Conservation (phyloP, 2,329 filamentous ascomycete genomes). For the Waltergamsia citrina region DNA sequence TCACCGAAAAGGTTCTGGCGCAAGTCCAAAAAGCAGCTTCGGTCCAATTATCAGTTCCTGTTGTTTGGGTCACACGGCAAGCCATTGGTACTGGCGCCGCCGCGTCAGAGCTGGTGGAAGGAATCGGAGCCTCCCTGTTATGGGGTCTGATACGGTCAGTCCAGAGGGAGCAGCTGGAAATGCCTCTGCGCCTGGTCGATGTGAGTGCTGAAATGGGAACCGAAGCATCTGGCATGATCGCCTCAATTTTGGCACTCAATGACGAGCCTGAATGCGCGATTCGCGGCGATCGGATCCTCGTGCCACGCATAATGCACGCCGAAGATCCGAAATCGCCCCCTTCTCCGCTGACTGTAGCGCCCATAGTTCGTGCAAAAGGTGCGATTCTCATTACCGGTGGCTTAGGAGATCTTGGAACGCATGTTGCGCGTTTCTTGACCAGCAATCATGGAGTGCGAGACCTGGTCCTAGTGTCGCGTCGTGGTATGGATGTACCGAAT, state of each 20-base stretch:
- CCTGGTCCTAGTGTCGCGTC: conserved; percentile 7
- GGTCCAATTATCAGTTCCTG: conserved; percentile 8
- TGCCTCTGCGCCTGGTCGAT: conserved; percentile 9
- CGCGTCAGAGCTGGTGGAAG: neutral
- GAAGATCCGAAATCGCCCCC: neutral
- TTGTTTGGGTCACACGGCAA: conserved; percentile 7
- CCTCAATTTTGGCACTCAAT: neutral
- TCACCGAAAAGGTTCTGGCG: conserved; percentile 4
- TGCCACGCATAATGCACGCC: conserved; percentile 7
- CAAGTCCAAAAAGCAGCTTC: conserved; percentile 5
- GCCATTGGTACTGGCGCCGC: conserved; percentile 5
- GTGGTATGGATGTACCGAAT: conserved; percentile 4
- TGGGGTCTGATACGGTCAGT: conserved; percentile 11
- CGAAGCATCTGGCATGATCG: neutral
- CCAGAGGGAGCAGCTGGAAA: conserved; percentile 8
- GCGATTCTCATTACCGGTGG: conserved; percentile 10
- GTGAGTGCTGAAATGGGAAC: conserved; percentile 1
- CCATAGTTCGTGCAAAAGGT: conserved; percentile 6
- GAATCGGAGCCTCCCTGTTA: conserved; percentile 6
- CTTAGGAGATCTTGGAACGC: conserved; percentile 7
- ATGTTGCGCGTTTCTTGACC: conserved; percentile 7
- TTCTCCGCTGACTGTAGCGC: neutral
- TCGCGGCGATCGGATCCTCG: conserved; percentile 5
- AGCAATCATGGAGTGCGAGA: conserved; percentile 6
- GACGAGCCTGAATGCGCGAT: conserved; percentile 8